These are phyloP conservation scores for Oxytropis ochrocephala DNA, from an alignment of 306 rosid species.

Conservation along the genomic window DNA sequence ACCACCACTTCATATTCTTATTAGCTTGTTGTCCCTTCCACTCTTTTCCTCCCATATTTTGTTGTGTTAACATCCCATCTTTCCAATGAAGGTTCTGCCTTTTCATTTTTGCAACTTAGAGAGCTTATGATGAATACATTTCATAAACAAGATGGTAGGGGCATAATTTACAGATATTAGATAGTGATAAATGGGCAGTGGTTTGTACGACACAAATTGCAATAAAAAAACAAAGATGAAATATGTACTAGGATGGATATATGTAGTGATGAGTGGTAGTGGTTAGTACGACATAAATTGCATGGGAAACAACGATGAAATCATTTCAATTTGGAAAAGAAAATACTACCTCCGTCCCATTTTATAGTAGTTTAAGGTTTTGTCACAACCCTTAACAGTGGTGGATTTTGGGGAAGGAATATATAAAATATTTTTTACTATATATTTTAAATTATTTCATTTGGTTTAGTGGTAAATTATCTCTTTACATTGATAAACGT, in stretches of 20 bases:
- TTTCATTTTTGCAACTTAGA: constrained; percentile 3
- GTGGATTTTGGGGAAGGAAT: too few relatives aligned
- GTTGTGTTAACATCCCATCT: neutral
- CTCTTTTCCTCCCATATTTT: neutral
- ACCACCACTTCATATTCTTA: neutral
- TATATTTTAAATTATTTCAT: too few relatives aligned
- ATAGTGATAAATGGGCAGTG: constrained; percentile 23
- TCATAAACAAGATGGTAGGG: constrained; percentile 1
- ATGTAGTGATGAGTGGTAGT: constrained; percentile 24
- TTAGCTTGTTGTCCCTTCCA: neutral
- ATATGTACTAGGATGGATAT: neutral
- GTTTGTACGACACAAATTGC: constrained; percentile 23
- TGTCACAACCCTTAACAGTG: too few relatives aligned
- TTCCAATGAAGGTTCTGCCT: neutral
- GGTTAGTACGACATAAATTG: constrained; percentile 26
- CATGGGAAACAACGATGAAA: constrained; percentile 28
- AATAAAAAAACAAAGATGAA: constrained; percentile 11
- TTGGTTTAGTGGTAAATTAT: too few relatives aligned
- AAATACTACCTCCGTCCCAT: too few relatives aligned
- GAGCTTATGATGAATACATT: constrained; percentile 1
- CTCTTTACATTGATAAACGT: too few relatives aligned
- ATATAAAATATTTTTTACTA: too few relatives aligned
- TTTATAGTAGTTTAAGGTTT: too few relatives aligned
- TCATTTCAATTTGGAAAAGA: constrained; percentile 19
- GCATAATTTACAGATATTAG: neutral